Percentiles rank a stretch among this genome's conserved stretches.
Evolutionary conservation across 2,329 filamentous ascomycete species (phyloP).

Genomic region (Neonectria ditissima): DNA sequence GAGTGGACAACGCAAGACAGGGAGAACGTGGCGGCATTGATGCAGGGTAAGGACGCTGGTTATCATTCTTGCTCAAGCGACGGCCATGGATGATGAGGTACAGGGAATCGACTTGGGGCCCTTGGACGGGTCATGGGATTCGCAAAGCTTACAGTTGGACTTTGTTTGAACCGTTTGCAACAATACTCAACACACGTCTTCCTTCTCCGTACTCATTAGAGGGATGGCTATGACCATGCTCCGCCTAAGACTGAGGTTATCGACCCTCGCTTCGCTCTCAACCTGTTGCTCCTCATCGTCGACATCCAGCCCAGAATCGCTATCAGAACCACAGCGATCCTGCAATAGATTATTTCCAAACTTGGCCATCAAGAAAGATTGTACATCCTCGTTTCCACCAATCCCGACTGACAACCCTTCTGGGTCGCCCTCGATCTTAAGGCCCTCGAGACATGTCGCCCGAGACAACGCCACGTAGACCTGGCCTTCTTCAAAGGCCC

Average conservation of each 20-base stretch:
- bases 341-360: conserved; percentile 21
- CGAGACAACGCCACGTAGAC: conserved; percentile 63
- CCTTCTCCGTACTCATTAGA: background rate
- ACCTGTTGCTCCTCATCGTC: background rate
- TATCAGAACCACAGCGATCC: background rate
- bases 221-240: background rate
- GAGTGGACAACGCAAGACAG: background rate
- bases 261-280: background rate
- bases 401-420: background rate
- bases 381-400: conserved; percentile 20
- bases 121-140: background rate
- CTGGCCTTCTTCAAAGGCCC: conserved; percentile 68
- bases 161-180: background rate
- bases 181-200: background rate
- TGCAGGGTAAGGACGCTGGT: background rate
- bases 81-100: background rate
- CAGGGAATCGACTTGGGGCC: background rate
- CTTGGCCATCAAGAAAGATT: conserved; percentile 14
- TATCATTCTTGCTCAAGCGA: background rate
- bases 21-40: background rate
- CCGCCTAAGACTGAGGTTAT: background rate
- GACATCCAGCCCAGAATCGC: background rate
- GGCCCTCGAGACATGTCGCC: conserved; percentile 32
- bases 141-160: background rate
- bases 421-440: conserved; percentile 28